Percentiles rank a stretch among this genome's conserved stretches.
Conservation (phyloP, 257 asterid genomes). For the Nicotiana tomentosiformis region DNA sequence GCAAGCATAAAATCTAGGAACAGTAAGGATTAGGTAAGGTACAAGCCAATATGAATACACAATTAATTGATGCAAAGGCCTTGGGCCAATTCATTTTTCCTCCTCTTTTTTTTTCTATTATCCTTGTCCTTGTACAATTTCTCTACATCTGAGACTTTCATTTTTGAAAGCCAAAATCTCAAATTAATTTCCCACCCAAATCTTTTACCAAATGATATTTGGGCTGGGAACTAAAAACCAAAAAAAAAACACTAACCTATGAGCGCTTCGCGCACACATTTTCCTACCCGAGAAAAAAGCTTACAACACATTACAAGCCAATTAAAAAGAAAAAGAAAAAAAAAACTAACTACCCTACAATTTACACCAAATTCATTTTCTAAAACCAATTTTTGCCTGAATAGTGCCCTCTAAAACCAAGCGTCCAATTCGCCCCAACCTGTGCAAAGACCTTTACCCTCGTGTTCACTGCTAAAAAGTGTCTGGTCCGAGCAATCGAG, state of each 20-base stretch:
- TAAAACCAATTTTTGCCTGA: not conserved
- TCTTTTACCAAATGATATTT: slow-evolving; percentile 17
- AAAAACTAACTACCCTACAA: slow-evolving; percentile 43
- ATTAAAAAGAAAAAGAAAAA: not conserved
- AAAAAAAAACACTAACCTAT: slow-evolving; percentile 25
- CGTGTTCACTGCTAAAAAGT: slow-evolving; percentile 75
- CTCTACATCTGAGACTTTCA: slow-evolving; percentile 50
- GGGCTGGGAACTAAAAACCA: slow-evolving; percentile 36
- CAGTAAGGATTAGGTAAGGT: not conserved
- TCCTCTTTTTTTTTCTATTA: not conserved
- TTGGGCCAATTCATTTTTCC: not conserved
- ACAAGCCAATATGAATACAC: not conserved
- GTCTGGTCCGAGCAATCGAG: slow-evolving; percentile 98
- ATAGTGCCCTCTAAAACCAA: slow-evolving; percentile 42
- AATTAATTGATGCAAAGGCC: not conserved
- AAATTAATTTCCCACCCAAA: slow-evolving; percentile 42
- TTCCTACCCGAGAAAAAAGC: slow-evolving; percentile 7
- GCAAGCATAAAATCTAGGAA: not conserved
- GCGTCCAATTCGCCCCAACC: slow-evolving; percentile 92
- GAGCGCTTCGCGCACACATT: slow-evolving; percentile 42
- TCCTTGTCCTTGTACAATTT: slow-evolving; percentile 4
- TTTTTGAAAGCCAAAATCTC: slow-evolving; percentile 66
- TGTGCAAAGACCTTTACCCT: slow-evolving; percentile 91
- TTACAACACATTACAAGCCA: slow-evolving; percentile 9
- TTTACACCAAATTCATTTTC: slow-evolving; percentile 38